phyloP scores from a whole-genome alignment of 2,329 filamentous ascomycete species.

The Cadophora luteo-olivacea region DNA sequence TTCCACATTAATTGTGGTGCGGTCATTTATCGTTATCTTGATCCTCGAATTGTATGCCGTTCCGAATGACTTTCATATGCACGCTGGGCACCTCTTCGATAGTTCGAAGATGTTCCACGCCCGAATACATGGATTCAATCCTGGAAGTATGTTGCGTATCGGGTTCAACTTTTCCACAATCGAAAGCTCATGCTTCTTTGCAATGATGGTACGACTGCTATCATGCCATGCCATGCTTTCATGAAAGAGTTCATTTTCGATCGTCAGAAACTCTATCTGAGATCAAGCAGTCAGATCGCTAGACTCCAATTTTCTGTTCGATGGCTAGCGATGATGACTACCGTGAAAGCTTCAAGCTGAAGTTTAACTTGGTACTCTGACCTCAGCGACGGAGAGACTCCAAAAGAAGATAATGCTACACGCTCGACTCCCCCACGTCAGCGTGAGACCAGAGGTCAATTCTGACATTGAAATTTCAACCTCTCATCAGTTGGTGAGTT shows the following conservation, averaged over 20 bases:
- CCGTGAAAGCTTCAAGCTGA: background rate
- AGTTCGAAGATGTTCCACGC: background rate
- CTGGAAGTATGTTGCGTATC: background rate
- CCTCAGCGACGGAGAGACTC: background rate
- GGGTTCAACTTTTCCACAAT: background rate
- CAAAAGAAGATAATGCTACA: constrained; percentile 3
- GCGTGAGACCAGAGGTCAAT: background rate
- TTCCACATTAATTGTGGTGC: background rate
- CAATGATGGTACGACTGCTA: background rate
- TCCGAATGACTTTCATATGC: background rate
- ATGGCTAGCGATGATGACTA: background rate
- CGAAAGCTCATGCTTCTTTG: background rate
- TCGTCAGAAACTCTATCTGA: background rate
- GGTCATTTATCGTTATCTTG: background rate
- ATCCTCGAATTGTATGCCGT: background rate
- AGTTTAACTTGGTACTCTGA: background rate
- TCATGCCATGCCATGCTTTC: background rate
- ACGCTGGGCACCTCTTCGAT: background rate
- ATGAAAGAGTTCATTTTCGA: background rate
- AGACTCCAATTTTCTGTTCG: background rate
- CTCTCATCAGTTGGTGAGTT: background rate
- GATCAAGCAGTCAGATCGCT: background rate
- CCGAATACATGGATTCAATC: too few species aligned
- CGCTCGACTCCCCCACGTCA: constrained; percentile 3
- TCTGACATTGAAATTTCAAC: background rate